Conservation (phyloP, 163 green algal genomes). For the Smithsoniella earleae region DNA sequence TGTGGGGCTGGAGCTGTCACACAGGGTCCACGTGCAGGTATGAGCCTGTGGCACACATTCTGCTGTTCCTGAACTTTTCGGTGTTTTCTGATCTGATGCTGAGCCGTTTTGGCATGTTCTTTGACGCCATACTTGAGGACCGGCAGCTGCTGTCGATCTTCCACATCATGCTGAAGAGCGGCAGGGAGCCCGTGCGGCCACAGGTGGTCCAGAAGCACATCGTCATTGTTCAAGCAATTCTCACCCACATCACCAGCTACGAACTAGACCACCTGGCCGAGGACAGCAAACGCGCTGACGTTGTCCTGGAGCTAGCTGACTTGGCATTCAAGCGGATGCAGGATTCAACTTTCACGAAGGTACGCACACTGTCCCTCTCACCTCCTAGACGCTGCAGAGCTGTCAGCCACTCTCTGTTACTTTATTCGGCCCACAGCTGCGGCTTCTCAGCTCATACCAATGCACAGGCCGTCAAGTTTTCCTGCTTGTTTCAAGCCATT, state of each 20-base stretch:
- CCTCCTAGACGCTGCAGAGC: too few relatives aligned
- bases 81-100: constrained; percentile 24
- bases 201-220: constrained; percentile 16
- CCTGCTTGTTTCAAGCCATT: too few relatives aligned
- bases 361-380: too few relatives aligned
- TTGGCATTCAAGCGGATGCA: neutral
- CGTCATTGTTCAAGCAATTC: constrained; percentile 15
- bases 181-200: neutral
- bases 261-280: constrained; percentile 12
- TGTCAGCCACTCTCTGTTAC: too few relatives aligned
- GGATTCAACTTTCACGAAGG: neutral
- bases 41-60: neutral
- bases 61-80: constrained; percentile 22
- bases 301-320: neutral
- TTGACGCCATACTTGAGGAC: constrained; percentile 10
- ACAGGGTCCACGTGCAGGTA: too few relatives aligned
- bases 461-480: too few relatives aligned
- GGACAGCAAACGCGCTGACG: neutral
- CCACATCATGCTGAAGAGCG: constrained; percentile 3
- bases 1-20: too few relatives aligned
- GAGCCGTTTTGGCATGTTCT: constrained; percentile 14
- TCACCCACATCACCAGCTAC: neutral
- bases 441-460: too few relatives aligned
- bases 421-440: too few relatives aligned
- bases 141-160: neutral